A percentile compares a stretch with the other conserved stretches of the same genome.
phyloP scores from a whole-genome alignment of 768 basidiomycete genomes.

The Lentinus brumalis region DNA sequence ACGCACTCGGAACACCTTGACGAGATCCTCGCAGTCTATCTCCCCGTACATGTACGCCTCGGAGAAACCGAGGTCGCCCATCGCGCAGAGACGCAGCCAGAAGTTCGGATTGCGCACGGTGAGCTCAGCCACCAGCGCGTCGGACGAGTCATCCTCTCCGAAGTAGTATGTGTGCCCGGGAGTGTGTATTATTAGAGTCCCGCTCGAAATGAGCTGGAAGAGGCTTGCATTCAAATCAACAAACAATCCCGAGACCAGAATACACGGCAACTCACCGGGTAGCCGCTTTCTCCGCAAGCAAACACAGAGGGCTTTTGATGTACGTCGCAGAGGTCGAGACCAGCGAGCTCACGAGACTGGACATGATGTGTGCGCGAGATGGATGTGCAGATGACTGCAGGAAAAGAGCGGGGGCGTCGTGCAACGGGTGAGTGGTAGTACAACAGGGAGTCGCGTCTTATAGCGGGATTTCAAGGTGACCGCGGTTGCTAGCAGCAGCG shows the following conservation, averaged over 20 bases:
- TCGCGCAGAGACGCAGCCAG: constrained; percentile 58
- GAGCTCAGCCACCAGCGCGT: constrained; percentile 11
- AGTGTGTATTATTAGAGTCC: constrained; percentile 52
- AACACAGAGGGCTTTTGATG: constrained; percentile 13
- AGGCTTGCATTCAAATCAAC: not conserved
- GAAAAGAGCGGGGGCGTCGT: too few species aligned
- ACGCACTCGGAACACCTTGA: constrained; percentile 61
- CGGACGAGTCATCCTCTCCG: constrained; percentile 30
- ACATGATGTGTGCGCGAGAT: not conserved
- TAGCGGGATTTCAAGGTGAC: too few species aligned
- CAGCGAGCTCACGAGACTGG: not conserved
- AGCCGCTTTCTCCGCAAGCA: constrained; percentile 15
- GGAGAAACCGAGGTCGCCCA: constrained; percentile 72
- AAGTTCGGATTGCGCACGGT: constrained; percentile 43
- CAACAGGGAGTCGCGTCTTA: too few species aligned
- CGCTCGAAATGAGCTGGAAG: constrained; percentile 42
- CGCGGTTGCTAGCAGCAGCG: too few species aligned
- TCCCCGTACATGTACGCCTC: constrained; percentile 84
- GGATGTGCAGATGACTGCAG: not conserved
- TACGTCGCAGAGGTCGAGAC: not conserved
- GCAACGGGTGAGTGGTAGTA: too few species aligned
- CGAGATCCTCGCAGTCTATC: constrained; percentile 67
- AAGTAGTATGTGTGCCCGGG: constrained; percentile 47
- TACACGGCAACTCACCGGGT: not conserved
- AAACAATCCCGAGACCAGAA: not conserved